Base-by-base conservation (phyloP, 257 asterid species). In the Solanum rostratum region DNA sequence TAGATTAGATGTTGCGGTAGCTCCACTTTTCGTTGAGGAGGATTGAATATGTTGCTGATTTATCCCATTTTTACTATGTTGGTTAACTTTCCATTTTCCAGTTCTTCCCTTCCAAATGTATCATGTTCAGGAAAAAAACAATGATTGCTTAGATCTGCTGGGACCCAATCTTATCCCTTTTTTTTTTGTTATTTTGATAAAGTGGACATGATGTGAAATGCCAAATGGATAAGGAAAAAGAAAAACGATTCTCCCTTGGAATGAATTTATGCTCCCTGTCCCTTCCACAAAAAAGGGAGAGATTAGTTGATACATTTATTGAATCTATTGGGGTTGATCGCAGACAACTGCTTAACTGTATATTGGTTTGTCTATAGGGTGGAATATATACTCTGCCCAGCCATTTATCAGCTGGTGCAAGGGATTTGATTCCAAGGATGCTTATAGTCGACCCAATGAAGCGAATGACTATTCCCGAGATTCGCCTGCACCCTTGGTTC, bases 311-410 rank as follows among this genome's bases (percentile, higher is more conserved):
- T 76, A 24, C 3, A 74, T 76, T 74, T 46, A 27, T 46, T 49
- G 60, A 15, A 76, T 76, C 62, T 24, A 49, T 49, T 3, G 62
- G 62, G 62, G 81, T 6, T 76, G 53, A 70, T 83, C 41, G 24
- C 27, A 29, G 53, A 53, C 73, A 57, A 11, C 76, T 84, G 83
- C 57, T 70, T 80, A 81, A 85, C 80, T 84, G 52, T 55, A 74
- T 83, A 19, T 78, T 50, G 33, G 71, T 86, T 85, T 88, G 80
- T 83, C 81, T 84, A 79, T 79, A 95, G 98, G 98, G 97, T 83
- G 97, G 98, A 80, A 93, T 95, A 86, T 95, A 94, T 87, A 94
- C 99, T 19, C 97, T 95, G 87, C 99, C 99, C 13, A 91, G 99
- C 90, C 99, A 95, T 90, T 92, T 95, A 89, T 94, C 99, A 82